Evolutionary conservation across 2,329 filamentous ascomycete genomes (phyloP).

Genomic region (Xylariaceae sp.): DNA sequence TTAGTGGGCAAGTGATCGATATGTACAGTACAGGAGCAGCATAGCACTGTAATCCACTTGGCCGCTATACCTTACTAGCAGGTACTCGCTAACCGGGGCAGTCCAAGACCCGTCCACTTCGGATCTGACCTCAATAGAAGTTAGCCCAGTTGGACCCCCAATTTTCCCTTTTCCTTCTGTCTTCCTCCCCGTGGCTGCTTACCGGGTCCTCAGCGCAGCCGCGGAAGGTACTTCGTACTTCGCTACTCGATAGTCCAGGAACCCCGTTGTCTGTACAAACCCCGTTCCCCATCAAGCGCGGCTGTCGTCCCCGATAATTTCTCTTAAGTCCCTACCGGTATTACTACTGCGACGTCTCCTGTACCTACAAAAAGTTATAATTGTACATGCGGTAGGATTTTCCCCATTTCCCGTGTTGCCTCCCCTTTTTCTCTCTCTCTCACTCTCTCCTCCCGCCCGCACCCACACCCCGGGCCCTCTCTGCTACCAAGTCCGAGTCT

Average conservation of each 20-base stretch:
- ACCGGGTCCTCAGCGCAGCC: no score
- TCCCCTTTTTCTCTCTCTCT: conserved; percentile 24
- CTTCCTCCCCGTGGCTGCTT: conserved; percentile 6
- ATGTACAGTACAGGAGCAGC: neutral
- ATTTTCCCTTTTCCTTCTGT: conserved; percentile 10
- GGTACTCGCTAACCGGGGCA: no score
- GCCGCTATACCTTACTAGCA: neutral
- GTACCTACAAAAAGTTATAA: conserved; percentile 17
- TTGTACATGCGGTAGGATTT: conserved; percentile 24
- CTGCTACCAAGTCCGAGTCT: conserved; percentile 19
- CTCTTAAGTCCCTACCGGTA: conserved; percentile 30
- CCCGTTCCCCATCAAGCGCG: conserved; percentile 23
- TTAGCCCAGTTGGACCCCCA: conserved; percentile 5
- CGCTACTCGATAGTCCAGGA: neutral
- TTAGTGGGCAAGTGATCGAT: no score
- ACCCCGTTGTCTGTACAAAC: conserved; percentile 16
- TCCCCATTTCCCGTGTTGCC: conserved; percentile 29
- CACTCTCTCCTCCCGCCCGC: conserved; percentile 24
- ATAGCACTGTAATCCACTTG: neutral
- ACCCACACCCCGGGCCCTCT: conserved; percentile 20
- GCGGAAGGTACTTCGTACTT: no score
- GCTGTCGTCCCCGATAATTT: conserved; percentile 33
- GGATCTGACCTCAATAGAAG: neutral
- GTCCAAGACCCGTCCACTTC: conserved; percentile 6
- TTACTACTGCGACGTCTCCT: conserved; percentile 23